Evolutionary conservation across 2,329 filamentous ascomycete species (phyloP), one percentile per base, ranked within the genome.

Genomic region (Corinectria fuckeliana): DNA sequence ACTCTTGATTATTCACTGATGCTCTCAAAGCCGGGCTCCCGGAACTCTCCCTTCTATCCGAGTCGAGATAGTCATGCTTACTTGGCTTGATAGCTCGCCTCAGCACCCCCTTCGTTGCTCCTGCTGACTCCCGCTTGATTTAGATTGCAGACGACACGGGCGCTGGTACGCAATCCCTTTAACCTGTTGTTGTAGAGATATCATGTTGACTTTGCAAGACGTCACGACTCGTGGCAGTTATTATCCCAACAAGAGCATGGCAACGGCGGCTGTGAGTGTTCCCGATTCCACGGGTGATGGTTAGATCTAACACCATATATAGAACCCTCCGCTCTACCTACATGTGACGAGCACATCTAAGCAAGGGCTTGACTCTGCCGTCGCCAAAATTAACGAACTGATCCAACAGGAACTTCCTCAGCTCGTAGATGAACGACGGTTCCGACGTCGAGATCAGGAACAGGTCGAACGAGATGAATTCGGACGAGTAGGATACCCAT

Each of bases 81-180:
- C 89, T 80, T 76, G 78, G 82, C 83, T 80, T 82, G 81, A 84
- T 86, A 90, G 88, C 86, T 85, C 79, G 76, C 77, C 79, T 79
- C 79, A 77, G 77, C 76, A 74, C 77, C 77, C 82, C 85, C 86
- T 89, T 87, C 88, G 87, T 91, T 89, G 87, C 91, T 92, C 88
- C 88, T 95, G 92, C 93, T 98, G 88, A 97, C 93, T 87, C 89
- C 85, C 81, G 85, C 88, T 86, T 95, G 88, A 91, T 91, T 73
- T 93, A 99, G 95, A 99, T 99, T 74, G 96, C 97, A 90, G 94
- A 97, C 83, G 92, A 97, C 74, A 98, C 94, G 89, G 95, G 95
- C 86, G 94, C 95, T 85, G 95, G 95, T 99, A 99, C 89, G 93
- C 87, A 80, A 57, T 58, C 56, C 48, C 77, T 58, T 50, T 50